Base-by-base conservation (phyloP, 2,329 filamentous ascomycete species). In the Fusarium beomiforme region DNA sequence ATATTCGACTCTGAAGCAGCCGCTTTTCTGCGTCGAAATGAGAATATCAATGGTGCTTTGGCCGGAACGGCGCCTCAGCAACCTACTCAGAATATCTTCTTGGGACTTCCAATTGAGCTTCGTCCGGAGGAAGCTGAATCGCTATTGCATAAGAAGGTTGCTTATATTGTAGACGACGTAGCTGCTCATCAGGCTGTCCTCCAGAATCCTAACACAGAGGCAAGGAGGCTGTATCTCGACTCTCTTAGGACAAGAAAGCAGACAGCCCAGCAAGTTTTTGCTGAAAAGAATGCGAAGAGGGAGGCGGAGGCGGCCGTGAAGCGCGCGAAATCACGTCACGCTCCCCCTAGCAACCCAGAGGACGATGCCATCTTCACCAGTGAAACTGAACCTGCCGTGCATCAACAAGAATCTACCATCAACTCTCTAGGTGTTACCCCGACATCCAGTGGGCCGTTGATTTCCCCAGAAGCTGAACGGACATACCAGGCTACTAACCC, bases 51-150 rank as follows among this genome's bases (percentile, higher is more conserved):
- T 77, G 94, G 94, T 70, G 92, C 96, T 34, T 86, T 97, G 59
- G 91, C 93, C 65, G 96, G 96, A 62, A 95, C 93, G 11, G 90
- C 97, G 33, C 95, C 96, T 4, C 95, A 98, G 81, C 91, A 94
- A 62, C 94, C 95, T 9, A 95, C 97, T 75, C 96, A 99, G 82
- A 98, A 97, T 82, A 88, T 97, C 63, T 98, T 98, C 79, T 88
- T 95, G 64, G 93, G 95, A 47, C 83, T 98, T 53, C 96, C 96
- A 5, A 83, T 98, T 29, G 92, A 98, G 84, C 86, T 99, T 46
- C 93, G 96, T 84, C 91, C 93, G 3, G 96, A 98, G 82, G 96
- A 99, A 84, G 95, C 92, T 7, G 88, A 90, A 70, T 83, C 96
- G 58, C 87, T 99, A 31, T 90, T 97, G 64, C 91, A 94, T 73